phyloP scores from a whole-genome alignment of 805 yeast genomes.

The Middelhovenomyces tepae region DNA sequence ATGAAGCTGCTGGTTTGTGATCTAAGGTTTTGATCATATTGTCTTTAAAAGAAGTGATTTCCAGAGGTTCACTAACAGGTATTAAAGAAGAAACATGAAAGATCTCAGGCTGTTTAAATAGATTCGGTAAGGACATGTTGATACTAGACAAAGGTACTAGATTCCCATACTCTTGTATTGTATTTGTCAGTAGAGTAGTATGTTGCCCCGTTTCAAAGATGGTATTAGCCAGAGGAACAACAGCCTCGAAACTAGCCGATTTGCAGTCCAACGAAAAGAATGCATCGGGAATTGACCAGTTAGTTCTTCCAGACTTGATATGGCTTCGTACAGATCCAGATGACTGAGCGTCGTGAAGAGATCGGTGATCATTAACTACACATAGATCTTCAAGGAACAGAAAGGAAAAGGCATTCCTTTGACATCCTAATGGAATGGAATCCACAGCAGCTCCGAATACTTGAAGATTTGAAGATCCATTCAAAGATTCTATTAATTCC shows the following conservation, averaged over 20 bases:
- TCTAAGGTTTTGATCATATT: constrained; percentile 54
- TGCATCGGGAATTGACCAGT: constrained; percentile 12
- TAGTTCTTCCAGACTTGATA: constrained; percentile 10
- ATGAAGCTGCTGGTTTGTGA: constrained; percentile 47
- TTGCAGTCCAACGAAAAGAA: constrained; percentile 6
- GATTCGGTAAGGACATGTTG: constrained; percentile 2
- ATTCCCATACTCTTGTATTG: constrained; percentile 1
- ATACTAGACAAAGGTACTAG: constrained; percentile 9
- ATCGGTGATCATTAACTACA: constrained; percentile 17
- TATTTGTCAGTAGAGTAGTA: constrained; percentile 11
- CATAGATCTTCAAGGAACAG: constrained; percentile 14
- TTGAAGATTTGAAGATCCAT: constrained; percentile 17
- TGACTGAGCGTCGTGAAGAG: constrained; percentile 3
- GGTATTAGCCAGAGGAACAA: constrained; percentile 27
- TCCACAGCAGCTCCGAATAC: constrained; percentile 24
- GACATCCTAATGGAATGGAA: constrained; percentile 25
- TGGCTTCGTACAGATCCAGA: constrained; percentile 7
- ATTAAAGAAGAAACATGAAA: constrained; percentile 9
- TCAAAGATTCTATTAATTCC: constrained; percentile 8
- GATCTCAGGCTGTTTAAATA: neutral
- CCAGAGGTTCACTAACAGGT: constrained; percentile 22
- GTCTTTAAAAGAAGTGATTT: constrained; percentile 43
- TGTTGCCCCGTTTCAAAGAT: constrained; percentile 23
- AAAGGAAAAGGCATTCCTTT: constrained; percentile 24
- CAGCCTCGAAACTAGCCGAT: constrained; percentile 12